A percentile compares a stretch with the other conserved stretches of the same genome.
These are phyloP conservation scores for Sphagnum fallax DNA, from an alignment of 228 moss, liverwort and hornwort species.

Conservation along the genomic window DNA sequence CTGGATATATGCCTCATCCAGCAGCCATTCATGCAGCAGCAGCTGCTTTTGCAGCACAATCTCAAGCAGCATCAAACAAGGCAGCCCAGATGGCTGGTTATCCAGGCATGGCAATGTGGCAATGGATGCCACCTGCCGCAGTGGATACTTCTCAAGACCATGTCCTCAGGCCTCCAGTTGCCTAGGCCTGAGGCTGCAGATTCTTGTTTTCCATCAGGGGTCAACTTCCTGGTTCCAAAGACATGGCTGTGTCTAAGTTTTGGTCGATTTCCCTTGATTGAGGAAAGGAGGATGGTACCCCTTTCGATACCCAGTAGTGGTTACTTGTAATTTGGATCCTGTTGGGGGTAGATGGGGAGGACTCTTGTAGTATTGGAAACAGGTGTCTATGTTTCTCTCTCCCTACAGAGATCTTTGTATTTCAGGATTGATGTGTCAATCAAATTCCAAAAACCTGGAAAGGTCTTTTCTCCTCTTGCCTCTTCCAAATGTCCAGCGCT, in stretches of 20 bases:
- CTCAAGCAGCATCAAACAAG: conserved; percentile 69
- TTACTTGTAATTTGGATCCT: conserved; percentile 5
- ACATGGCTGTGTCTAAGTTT: conserved; percentile 11
- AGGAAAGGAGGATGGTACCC: conserved; percentile 15
- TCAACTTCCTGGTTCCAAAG: not conserved
- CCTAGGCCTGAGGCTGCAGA: conserved; percentile 26
- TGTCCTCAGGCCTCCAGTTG: conserved; percentile 90
- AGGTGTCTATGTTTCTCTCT: conserved; percentile 7
- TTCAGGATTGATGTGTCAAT: conserved; percentile 15
- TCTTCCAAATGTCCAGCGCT: conserved; percentile 11
- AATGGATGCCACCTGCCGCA: conserved; percentile 90
- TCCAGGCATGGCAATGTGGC: conserved; percentile 94
- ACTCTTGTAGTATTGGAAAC: not conserved
- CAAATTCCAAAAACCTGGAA: conserved; percentile 10
- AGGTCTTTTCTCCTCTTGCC: conserved; percentile 4
- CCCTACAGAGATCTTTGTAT: conserved; percentile 35
- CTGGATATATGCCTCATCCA: conserved; percentile 67
- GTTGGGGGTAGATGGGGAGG: conserved; percentile 1
- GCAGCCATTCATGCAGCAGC: conserved; percentile 75
- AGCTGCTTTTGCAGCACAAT: conserved; percentile 67
- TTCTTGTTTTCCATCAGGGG: not conserved
- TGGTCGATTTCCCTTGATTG: conserved; percentile 15
- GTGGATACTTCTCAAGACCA: conserved; percentile 97
- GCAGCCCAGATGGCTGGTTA: conserved; percentile 63
- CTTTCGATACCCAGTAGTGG: conserved; percentile 10